Conservation (phyloP, 1,284 basidiomycete species). For the Inonotus obliquus region DNA sequence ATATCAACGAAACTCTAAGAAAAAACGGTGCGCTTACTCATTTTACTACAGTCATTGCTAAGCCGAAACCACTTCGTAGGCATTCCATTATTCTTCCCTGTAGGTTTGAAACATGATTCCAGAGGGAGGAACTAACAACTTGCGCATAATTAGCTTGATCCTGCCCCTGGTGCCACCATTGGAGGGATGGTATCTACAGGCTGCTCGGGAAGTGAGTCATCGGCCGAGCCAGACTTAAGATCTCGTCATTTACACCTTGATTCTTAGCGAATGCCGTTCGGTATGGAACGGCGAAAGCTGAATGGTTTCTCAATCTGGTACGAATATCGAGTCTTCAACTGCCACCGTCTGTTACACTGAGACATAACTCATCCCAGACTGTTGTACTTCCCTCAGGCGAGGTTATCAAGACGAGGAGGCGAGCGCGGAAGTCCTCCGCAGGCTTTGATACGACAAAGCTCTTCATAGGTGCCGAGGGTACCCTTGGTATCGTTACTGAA, state of each 20-base stretch:
- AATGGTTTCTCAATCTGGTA: conserved; percentile 82
- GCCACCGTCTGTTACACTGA: not conserved
- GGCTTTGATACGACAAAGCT: conserved; percentile 90
- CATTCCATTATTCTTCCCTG: conserved; percentile 85
- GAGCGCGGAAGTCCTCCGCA: conserved; percentile 86
- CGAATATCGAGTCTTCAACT: conserved; percentile 21
- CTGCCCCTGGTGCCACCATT: conserved; percentile 75
- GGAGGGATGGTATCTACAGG: conserved; percentile 91
- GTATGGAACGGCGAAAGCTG: conserved; percentile 82
- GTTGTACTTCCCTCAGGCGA: conserved; percentile 88
- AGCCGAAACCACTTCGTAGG: conserved; percentile 30
- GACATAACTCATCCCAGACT: conserved; percentile 45
- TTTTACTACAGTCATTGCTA: not conserved
- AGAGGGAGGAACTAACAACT: conserved; percentile 1
- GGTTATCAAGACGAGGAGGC: conserved; percentile 87
- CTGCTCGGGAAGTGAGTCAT: conserved; percentile 64
- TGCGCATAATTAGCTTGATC: conserved; percentile 56
- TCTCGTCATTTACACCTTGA: not conserved
- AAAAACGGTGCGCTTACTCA: conserved; percentile 43
- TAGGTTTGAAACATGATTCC: conserved; percentile 33
- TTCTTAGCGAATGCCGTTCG: conserved; percentile 77
- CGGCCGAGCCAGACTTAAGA: not conserved
- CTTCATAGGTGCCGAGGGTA: conserved; percentile 94
- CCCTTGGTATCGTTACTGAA: conserved; percentile 90
- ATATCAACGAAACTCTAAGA: conserved; percentile 73